These are phyloP conservation scores for Boletales sp. DNA, from an alignment of 768 basidiomycete genomes.

Conservation along the genomic window DNA sequence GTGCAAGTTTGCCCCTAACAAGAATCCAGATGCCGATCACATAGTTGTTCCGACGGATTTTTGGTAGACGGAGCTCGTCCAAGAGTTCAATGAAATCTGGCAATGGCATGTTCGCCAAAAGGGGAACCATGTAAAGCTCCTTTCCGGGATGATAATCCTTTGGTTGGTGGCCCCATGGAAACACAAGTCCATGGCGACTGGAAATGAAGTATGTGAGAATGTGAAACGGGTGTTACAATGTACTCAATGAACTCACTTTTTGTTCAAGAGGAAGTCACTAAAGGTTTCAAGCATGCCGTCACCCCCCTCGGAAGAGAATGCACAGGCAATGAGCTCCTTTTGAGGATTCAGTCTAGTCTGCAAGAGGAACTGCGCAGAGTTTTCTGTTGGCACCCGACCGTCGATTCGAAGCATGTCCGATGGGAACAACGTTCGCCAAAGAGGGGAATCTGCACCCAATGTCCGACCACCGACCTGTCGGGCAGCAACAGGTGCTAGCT, in stretches of 20 bases:
- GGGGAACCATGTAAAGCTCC: slow-evolving; percentile 83
- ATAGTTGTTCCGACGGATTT: slow-evolving; percentile 56
- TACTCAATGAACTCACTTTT: slow-evolving; percentile 51
- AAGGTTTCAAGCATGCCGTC: slow-evolving; percentile 54
- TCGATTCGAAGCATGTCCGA: slow-evolving; percentile 69
- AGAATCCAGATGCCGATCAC: slow-evolving; percentile 86
- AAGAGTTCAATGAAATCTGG: slow-evolving; percentile 86
- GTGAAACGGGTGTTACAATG: slow-evolving; percentile 8
- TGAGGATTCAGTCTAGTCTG: slow-evolving; percentile 72
- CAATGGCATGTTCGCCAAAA: slow-evolving; percentile 59
- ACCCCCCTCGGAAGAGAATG: slow-evolving; percentile 55
- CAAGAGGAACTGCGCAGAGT: slow-evolving; percentile 73
- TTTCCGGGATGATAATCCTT: slow-evolving; percentile 75
- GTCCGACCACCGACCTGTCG: slow-evolving; percentile 77
- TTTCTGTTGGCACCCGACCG: slow-evolving; percentile 77
- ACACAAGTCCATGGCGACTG: slow-evolving; percentile 83
- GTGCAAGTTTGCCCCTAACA: slow-evolving; percentile 71
- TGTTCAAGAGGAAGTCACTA: slow-evolving; percentile 64
- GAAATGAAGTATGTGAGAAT: slow-evolving; percentile 7
- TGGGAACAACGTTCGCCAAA: slow-evolving; percentile 80
- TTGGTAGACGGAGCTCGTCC: slow-evolving; percentile 71
- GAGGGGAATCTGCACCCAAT: slow-evolving; percentile 50
- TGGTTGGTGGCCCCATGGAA: slow-evolving; percentile 78
- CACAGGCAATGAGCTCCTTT: slow-evolving; percentile 78
- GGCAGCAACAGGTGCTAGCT: slow-evolving; percentile 63